Evolutionary conservation across 192 early-diverging fungal species (phyloP), one percentile per base, ranked within the genome.

Genomic region (Coemansia sp.): DNA sequence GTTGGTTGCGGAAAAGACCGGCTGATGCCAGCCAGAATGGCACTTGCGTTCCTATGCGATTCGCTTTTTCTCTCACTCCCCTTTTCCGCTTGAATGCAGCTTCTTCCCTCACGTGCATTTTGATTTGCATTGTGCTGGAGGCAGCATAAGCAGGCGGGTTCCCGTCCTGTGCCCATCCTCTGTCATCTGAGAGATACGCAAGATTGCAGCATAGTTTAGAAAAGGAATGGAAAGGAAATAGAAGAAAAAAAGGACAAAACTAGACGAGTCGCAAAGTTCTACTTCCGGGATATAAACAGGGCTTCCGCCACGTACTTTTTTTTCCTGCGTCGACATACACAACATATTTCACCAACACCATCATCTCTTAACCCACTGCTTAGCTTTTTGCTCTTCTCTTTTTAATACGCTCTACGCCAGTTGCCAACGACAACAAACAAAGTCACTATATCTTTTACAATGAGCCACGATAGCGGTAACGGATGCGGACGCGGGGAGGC

Each of bases 381-480:
- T 25, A 25, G 25, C 25, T 25, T 2, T 25, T 25, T 25, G 25
- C 25, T 25, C 25, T 25, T 25, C 5, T 20, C 5, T 22, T 22
- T 14, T 49, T 53, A 1, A 3, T 20, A 53, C 50, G 50, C 19
- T 22, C 4, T 53, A 53, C 25, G 25, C 50, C 19, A 53, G 22
- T 8, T 17, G 19, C 22, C 22, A 17, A 53, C 6, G 50, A 53
- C 50, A 53, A 20, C 50, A 53, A 53, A 22, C 5, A 5, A 0
- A 53, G 7, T 53, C 19, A 8, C 11, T 40, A 58, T 10, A 58
- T 20, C 56, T 5, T 40, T 17, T 5, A 58, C 16, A 58, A 58
- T 58, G 56, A 58, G n/a, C 51, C 51, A 53, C 51, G 20, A 53
- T 22, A 22, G 44, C 58, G 57, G 46, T 7, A 17, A 49, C 38